A percentile compares a stretch with the other conserved stretches of the same genome.
phyloP scores from a whole-genome alignment of 305 asterid genomes.

The Solanum hybrid region DNA sequence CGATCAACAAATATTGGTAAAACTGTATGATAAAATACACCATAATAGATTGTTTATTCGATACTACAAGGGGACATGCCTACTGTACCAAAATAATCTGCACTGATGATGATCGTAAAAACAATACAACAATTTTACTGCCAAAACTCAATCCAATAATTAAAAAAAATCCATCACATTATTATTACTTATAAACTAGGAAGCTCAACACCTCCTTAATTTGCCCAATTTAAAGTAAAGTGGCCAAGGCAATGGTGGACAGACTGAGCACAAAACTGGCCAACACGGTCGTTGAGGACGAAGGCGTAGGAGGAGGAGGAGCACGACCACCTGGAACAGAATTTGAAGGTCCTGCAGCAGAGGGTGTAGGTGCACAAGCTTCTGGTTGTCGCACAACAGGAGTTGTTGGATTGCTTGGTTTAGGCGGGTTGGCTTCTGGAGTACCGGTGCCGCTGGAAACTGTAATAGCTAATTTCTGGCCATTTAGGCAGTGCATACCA shows the following conservation, averaged over 20 bases:
- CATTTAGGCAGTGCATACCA: constrained; percentile 30
- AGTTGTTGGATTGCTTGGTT: not conserved
- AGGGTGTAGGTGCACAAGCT: constrained; percentile 12
- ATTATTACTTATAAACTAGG: not conserved
- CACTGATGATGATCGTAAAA: not conserved
- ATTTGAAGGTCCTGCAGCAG: not conserved
- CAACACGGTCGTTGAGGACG: constrained; percentile 8
- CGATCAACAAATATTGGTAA: not conserved
- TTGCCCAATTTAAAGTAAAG: not conserved
- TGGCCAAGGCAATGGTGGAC: not conserved
- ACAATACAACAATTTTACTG: not conserved
- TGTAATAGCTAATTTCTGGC: constrained; percentile 34
- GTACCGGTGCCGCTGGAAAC: constrained; percentile 20
- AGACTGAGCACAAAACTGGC: not conserved
- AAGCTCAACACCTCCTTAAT: not conserved
- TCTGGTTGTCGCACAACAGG: not conserved
- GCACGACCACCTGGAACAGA: not conserved
- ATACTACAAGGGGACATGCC: not conserved
- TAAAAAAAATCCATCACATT: not conserved
- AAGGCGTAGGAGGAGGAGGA: not conserved
- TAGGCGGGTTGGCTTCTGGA: constrained; percentile 10
- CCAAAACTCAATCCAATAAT: not conserved
- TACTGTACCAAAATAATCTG: not conserved
- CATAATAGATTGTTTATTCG: not conserved
- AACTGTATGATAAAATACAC: not conserved